Evolutionary conservation across 352 stramenopile species (phyloP).

Genomic region (Pythium brachiatum): DNA sequence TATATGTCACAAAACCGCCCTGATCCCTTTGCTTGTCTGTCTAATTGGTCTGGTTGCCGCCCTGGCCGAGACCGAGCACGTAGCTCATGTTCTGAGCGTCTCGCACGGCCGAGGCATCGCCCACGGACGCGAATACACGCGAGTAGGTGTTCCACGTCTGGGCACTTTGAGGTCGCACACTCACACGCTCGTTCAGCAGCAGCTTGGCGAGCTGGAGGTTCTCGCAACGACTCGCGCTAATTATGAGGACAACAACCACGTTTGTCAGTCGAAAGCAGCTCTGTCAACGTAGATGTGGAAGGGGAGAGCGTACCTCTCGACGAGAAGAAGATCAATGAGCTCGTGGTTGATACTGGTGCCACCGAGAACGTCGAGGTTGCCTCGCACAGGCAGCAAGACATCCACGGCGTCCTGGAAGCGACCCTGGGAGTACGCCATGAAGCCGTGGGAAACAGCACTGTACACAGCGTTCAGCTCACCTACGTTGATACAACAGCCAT

Average conservation of each 20-base stretch:
- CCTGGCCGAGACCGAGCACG: constrained; percentile 76
- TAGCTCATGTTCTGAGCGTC: constrained; percentile 89
- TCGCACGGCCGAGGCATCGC: constrained; percentile 68
- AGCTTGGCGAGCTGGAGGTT: constrained; percentile 71
- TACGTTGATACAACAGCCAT: constrained; percentile 3
- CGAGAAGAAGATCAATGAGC: constrained; percentile 67
- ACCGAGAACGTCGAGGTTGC: constrained; percentile 66
- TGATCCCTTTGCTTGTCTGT: no score
- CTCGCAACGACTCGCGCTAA: constrained; percentile 64
- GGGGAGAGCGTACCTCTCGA: constrained; percentile 57
- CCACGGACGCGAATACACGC: constrained; percentile 60
- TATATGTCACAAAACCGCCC: constrained; percentile 11
- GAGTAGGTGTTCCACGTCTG: constrained; percentile 82
- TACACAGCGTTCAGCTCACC: constrained; percentile 48
- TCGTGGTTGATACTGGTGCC: constrained; percentile 72
- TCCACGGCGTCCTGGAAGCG: constrained; percentile 57
- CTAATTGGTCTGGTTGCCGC: constrained; percentile 76
- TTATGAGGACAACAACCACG: not conserved
- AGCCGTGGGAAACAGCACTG: constrained; percentile 52
- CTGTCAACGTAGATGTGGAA: not conserved
- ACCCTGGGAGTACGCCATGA: constrained; percentile 65
- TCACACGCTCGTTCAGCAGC: constrained; percentile 82
- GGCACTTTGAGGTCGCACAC: constrained; percentile 67
- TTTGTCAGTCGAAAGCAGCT: not conserved
- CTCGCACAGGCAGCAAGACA: constrained; percentile 54